Evolutionary conservation across 2,329 filamentous ascomycete species (phyloP).

Genomic region (Aspergillus pseudoterreus): DNA sequence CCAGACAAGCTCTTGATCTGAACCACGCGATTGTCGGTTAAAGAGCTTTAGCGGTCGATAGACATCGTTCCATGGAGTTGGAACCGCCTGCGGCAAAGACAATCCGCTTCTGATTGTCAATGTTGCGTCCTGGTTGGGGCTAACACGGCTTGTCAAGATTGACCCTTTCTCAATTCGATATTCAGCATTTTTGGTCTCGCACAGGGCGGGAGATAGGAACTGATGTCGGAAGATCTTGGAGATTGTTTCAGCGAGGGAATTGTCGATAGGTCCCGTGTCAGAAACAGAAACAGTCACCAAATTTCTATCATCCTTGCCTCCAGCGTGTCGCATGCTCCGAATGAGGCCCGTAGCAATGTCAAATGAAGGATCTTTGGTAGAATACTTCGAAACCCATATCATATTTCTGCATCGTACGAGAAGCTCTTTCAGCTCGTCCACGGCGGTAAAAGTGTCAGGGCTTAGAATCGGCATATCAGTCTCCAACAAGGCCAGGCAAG

Average conservation of each 20-base stretch:
- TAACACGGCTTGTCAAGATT: not conserved
- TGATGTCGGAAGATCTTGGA: not conserved
- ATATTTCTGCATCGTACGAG: not conserved
- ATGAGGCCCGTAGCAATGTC: not conserved
- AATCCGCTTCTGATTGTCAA: not conserved
- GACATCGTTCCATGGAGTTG: not conserved
- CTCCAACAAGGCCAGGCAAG: not conserved
- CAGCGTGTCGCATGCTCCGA: not conserved
- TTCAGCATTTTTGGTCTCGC: not conserved
- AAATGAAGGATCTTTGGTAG: not conserved
- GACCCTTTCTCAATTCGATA: not conserved
- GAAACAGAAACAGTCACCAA: not conserved
- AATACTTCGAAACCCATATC: not conserved
- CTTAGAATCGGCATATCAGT: not conserved
- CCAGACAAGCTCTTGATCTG: not conserved
- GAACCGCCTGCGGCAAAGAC: not conserved
- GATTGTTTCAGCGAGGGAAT: not conserved
- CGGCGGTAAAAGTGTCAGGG: not conserved
- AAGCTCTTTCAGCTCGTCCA: not conserved
- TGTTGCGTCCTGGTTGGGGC: not conserved
- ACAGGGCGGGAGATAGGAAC: not conserved
- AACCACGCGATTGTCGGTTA: no score
- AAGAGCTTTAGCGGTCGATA: not conserved
- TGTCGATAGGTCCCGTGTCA: not conserved
- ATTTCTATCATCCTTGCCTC: not conserved